Conservation (phyloP, 1,284 basidiomycete genomes). For the Pseudozyma thailandica region DNA sequence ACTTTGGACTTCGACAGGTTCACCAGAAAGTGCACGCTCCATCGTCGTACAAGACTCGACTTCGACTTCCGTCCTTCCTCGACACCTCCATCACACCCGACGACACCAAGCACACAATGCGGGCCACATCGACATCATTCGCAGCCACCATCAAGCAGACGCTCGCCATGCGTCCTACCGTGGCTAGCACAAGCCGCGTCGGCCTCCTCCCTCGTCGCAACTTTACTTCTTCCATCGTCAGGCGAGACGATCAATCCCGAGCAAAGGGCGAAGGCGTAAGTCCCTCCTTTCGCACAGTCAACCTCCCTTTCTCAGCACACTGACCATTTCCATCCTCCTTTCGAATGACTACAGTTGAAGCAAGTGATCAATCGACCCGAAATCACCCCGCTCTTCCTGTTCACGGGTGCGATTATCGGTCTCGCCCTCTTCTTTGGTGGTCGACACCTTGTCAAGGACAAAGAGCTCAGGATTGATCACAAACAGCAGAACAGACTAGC, state of each 20-base stretch:
- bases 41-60: not conserved
- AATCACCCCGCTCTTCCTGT: constrained; percentile 49
- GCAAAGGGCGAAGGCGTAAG: constrained; percentile 27
- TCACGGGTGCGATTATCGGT: constrained; percentile 42
- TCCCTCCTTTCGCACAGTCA: not conserved
- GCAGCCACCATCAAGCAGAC: not conserved
- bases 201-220: constrained; percentile 3
- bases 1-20: no score
- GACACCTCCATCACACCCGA: not conserved
- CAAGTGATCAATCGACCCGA: constrained; percentile 39
- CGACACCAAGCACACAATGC: not conserved
- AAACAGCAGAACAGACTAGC: constrained; percentile 21
- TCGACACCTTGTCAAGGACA: constrained; percentile 35
- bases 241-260: constrained; percentile 21
- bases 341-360: constrained; percentile 15
- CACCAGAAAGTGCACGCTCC: no score
- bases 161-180: not conserved
- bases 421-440: constrained; percentile 42
- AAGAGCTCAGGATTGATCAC: constrained; percentile 35
- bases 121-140: not conserved
- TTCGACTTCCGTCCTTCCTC: not conserved
- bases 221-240: constrained; percentile 2
- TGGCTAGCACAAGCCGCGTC: not conserved
- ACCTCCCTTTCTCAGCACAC: not conserved
- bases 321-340: not conserved